Evolutionary conservation across 2,329 filamentous ascomycete genomes (phyloP).

Genomic region (Dactylellina parvicollis): DNA sequence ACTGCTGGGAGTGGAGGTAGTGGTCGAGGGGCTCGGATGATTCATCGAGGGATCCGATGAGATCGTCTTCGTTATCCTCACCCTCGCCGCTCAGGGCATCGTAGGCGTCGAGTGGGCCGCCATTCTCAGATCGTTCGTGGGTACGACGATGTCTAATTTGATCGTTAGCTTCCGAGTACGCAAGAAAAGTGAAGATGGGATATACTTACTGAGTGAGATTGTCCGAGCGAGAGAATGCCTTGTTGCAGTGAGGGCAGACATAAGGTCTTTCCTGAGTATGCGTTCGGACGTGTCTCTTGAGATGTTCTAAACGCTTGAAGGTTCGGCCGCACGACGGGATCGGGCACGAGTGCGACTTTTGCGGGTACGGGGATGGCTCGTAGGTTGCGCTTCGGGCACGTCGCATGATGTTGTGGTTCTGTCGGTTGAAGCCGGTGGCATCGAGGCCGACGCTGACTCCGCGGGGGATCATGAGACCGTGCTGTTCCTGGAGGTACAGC

Average conservation of each 20-base stretch:
- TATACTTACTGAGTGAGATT: slow-evolving; percentile 89
- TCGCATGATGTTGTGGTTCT: slow-evolving; percentile 78
- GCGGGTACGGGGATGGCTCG: slow-evolving; percentile 94
- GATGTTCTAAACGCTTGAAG: slow-evolving; percentile 98
- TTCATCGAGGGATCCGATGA: slow-evolving; percentile 81
- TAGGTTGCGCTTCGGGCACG: slow-evolving; percentile 94
- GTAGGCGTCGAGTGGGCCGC: slow-evolving; percentile 58
- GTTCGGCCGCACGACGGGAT: slow-evolving; percentile 96
- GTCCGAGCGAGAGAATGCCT: slow-evolving; percentile 97
- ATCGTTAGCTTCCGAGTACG: slow-evolving; percentile 59
- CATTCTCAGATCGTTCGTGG: slow-evolving; percentile 80
- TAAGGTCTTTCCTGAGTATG: slow-evolving; percentile 99
- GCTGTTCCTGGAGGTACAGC: slow-evolving; percentile 73
- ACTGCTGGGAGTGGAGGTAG: slow-evolving; percentile 44
- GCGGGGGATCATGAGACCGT: slow-evolving; percentile 63
- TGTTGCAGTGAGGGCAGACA: slow-evolving; percentile 96
- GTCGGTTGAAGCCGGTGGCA: slow-evolving; percentile 69
- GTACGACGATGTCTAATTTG: slow-evolving; percentile 73
- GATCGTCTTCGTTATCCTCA: slow-evolving; percentile 86
- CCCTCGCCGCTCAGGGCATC: slow-evolving; percentile 81
- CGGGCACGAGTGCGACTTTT: slow-evolving; percentile 98
- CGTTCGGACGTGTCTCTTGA: slow-evolving; percentile 98
- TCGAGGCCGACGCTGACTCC: slow-evolving; percentile 59
- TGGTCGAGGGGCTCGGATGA: slow-evolving; percentile 65
- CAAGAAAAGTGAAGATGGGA: not conserved